Conservation (phyloP, 2,329 filamentous ascomycete genomes). For the Plenodomus tracheiphilus region DNA sequence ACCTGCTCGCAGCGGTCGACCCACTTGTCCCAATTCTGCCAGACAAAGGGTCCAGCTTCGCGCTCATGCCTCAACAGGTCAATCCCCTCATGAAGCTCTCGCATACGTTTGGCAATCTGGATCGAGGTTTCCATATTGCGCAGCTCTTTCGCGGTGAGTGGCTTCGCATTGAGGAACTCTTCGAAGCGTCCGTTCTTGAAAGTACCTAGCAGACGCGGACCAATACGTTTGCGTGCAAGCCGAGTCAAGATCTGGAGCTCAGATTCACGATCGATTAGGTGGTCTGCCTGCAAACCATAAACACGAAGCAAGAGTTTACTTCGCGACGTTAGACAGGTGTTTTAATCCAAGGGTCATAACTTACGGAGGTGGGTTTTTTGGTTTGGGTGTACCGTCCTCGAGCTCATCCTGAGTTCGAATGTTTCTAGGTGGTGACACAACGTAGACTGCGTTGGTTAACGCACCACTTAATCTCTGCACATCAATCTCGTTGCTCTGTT, state of each 20-base stretch:
- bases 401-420: slow-evolving; percentile 50
- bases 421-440: slow-evolving; percentile 78
- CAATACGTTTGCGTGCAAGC: slow-evolving; percentile 88
- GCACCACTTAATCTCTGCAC: slow-evolving; percentile 85
- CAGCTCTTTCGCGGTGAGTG: slow-evolving; percentile 76
- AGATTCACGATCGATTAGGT: slow-evolving; percentile 90
- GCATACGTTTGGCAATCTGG: slow-evolving; percentile 96
- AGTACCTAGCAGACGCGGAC: slow-evolving; percentile 85
- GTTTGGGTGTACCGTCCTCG: slow-evolving; percentile 39
- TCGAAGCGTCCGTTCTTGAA: slow-evolving; percentile 96
- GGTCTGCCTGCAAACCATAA: slow-evolving; percentile 92
- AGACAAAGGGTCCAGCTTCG: slow-evolving; percentile 78
- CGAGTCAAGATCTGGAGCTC: slow-evolving; percentile 85
- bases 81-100: slow-evolving; percentile 91
- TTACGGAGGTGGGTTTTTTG: slow-evolving; percentile 58
- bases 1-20: slow-evolving; percentile 68
- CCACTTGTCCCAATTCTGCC: slow-evolving; percentile 96
- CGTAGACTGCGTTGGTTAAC: slow-evolving; percentile 94
- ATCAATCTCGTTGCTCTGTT: slow-evolving; percentile 67
- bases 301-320: slow-evolving; percentile 84
- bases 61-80: slow-evolving; percentile 80
- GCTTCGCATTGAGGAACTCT: slow-evolving; percentile 84
- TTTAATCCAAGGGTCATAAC: slow-evolving; percentile 24
- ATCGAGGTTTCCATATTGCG: slow-evolving; percentile 80
- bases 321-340: slow-evolving; percentile 12